These are phyloP conservation scores for Sporothrix inflata DNA, from an alignment of 2,329 filamentous ascomycete species.

Conservation along the genomic window DNA sequence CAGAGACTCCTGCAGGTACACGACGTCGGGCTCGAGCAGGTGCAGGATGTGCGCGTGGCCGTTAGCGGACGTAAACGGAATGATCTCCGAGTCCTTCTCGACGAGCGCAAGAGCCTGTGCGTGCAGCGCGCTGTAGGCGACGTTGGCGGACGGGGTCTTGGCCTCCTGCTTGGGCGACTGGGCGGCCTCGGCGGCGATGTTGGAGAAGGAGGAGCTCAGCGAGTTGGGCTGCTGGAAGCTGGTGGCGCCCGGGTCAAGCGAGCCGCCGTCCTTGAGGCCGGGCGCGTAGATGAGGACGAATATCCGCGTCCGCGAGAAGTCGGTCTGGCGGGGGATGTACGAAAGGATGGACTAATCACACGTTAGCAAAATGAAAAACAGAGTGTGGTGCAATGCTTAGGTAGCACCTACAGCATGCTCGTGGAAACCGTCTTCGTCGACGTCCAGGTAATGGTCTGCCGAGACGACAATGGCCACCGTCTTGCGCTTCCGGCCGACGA, in stretches of 20 bases:
- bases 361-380: conserved; percentile 22
- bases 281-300: conserved; percentile 92
- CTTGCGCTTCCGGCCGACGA: conserved; percentile 57
- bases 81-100: conserved; percentile 81
- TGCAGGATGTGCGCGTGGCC: conserved; percentile 86
- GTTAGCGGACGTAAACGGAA: conserved; percentile 83
- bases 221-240: conserved; percentile 62
- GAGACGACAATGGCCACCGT: conserved; percentile 89
- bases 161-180: conserved; percentile 67
- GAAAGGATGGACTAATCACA: conserved; percentile 76
- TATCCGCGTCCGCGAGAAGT: conserved; percentile 73
- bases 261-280: conserved; percentile 67
- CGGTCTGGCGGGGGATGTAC: conserved; percentile 77
- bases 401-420: conserved; percentile 75
- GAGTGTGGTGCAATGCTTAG: neutral
- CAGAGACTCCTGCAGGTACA: conserved; percentile 87
- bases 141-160: conserved; percentile 54
- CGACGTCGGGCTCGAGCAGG: conserved; percentile 79
- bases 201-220: conserved; percentile 81
- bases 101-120: conserved; percentile 78
- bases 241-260: conserved; percentile 52
- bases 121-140: conserved; percentile 78
- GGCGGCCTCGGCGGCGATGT: conserved; percentile 76
- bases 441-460: conserved; percentile 67
- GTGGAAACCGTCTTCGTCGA: conserved; percentile 64